Evolutionary conservation across 352 stramenopile species (phyloP), one percentile per base, ranked within the genome.

Genomic region (Hyaloperonospora arabidopsidis): DNA sequence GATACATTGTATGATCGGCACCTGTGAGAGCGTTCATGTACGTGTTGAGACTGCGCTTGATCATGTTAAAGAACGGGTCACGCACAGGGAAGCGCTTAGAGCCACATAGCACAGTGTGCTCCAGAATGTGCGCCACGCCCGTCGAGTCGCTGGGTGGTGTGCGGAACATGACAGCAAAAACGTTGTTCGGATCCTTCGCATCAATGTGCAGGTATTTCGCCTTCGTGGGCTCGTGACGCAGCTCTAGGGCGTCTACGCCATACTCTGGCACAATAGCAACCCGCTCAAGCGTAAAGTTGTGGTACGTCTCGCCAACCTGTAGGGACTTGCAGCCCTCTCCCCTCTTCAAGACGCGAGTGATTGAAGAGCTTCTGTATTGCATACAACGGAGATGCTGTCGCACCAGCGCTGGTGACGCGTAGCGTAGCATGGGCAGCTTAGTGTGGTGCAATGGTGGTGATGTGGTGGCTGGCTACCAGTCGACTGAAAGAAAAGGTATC

Each of bases 11-110:
- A 52, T 97, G 79, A 76, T 99, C 96, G 14, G 83, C 91, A 51
- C 97, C 98, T n/a, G 97, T 99, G 52, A 99, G 97, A 13, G 97
- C 97, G 76, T 99, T 99, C 72, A 99, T 89, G 76, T 98, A 99
- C 47, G 96, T 99, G 72, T 99, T 97, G 10, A 99, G 79, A 52
- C 78, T 97, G 59, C 96, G 95, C 75, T 98, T 97, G 41, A 98
- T 86, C 67, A 99, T 95, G 70, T 99, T 97, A 45, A 99, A 97
- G 69, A 99, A 99, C 40, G 97, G 96, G 65, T 99, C 96, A 59
- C 98, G 97, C 41, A 97, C 94, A 8, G 92, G 96, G 70, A 97
- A 99, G 56, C 97, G 97, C 44, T 94, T 77, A 66, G 86, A 97
- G 38, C 96, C 95, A 56, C 93, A 98, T 15, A 98, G 74, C 35